A percentile compares a stretch with the other conserved stretches of the same genome.
These are phyloP conservation scores for Cyamopsis tetragonoloba DNA, from an alignment of 306 rosid species.

Conservation along the genomic window DNA sequence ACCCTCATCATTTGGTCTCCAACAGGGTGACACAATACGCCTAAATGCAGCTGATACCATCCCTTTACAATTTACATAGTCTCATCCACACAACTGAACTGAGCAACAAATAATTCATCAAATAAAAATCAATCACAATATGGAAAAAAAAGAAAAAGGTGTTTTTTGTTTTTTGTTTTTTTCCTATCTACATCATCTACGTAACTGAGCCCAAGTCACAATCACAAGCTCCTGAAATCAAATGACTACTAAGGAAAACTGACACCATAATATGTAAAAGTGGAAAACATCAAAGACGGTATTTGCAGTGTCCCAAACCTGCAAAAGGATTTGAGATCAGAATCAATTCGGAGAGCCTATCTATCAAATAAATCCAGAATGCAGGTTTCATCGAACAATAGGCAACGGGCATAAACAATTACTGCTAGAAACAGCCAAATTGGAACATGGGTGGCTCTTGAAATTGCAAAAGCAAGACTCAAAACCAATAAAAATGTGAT, in stretches of 20 bases:
- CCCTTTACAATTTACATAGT: conserved; percentile 82
- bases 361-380: conserved; percentile 4
- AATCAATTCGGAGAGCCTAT: conserved; percentile 17
- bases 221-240: conserved; percentile 50
- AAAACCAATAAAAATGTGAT: background rate
- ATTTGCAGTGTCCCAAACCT: conserved; percentile 43
- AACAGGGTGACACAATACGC: conserved; percentile 75
- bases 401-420: background rate
- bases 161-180: too few species aligned
- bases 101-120: conserved; percentile 46
- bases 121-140: conserved; percentile 32
- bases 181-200: conserved; percentile 41
- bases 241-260: conserved; percentile 48
- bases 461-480: conserved; percentile 8
- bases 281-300: conserved; percentile 43
- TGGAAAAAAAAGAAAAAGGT: too few species aligned
- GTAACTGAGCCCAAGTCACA: conserved; percentile 40
- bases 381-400: conserved; percentile 14
- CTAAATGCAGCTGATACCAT: conserved; percentile 71
- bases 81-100: conserved; percentile 69
- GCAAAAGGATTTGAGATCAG: conserved; percentile 38
- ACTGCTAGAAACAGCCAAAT: background rate
- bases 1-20: conserved; percentile 54
- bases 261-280: conserved; percentile 56
- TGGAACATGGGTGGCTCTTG: background rate